phyloP scores from a whole-genome alignment of 306 rosid species.

The Lathyrus aphaca region DNA sequence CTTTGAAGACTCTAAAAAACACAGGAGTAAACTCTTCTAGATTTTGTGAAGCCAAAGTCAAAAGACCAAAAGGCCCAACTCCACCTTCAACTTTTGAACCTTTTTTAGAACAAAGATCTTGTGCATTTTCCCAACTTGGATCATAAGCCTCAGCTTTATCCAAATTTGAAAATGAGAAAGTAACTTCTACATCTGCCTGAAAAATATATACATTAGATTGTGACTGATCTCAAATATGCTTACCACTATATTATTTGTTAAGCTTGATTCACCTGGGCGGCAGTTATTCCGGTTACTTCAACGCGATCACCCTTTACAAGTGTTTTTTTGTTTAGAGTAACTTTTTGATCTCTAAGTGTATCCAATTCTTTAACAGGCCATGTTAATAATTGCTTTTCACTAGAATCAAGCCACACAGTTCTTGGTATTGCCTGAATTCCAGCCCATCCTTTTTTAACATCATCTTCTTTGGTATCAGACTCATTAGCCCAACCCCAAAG shows the following conservation, averaged over 20 bases:
- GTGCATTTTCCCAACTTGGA: slow-evolving; percentile 70
- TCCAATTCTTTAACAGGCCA: slow-evolving; percentile 75
- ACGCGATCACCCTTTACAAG: slow-evolving; percentile 47
- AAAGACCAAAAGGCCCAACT: slow-evolving; percentile 89
- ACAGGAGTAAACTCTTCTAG: slow-evolving; percentile 83
- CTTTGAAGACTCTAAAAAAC: slow-evolving; percentile 77
- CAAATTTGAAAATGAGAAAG: slow-evolving; percentile 65
- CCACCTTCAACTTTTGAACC: slow-evolving; percentile 69
- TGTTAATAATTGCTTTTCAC: slow-evolving; percentile 57
- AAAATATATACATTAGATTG: too few species aligned
- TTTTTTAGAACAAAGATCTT: slow-evolving; percentile 53
- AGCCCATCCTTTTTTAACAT: slow-evolving; percentile 80
- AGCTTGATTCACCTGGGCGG: slow-evolving; percentile 65
- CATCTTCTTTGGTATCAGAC: slow-evolving; percentile 50
- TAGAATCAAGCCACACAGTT: slow-evolving; percentile 62
- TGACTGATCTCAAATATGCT: too few species aligned
- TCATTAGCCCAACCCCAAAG: slow-evolving; percentile 97
- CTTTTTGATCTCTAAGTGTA: slow-evolving; percentile 49
- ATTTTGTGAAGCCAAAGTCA: slow-evolving; percentile 71
- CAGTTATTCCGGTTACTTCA: slow-evolving; percentile 65
- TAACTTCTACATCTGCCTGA: slow-evolving; percentile 86
- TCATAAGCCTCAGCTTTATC: slow-evolving; percentile 77
- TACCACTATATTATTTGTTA: not conserved
- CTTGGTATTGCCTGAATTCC: slow-evolving; percentile 93
- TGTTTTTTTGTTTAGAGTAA: slow-evolving; percentile 40